Base-by-base conservation (phyloP, 208 protist genomes). In the Leishmania amazonensis region DNA sequence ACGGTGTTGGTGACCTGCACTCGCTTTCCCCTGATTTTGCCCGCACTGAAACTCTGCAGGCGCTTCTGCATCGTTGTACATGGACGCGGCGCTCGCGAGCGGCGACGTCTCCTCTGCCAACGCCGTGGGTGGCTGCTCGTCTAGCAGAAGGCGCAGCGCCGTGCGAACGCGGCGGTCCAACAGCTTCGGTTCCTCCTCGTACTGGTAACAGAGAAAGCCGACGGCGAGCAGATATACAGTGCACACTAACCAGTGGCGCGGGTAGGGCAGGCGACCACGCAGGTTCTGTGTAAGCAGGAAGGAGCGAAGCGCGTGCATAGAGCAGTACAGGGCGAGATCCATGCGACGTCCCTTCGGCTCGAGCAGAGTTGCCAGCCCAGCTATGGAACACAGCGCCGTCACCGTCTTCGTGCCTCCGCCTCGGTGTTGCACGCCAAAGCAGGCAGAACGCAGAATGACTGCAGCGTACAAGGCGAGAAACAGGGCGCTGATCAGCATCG, bases 271-370 rank as follows among this genome's bases (percentile, higher is more conserved):
- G 57, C 88, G 78, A 15, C 95, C 95, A 21, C 93, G 86, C 67
- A 89, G 91, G 81, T 95, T 88, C 76, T 96, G 93, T 64, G 91
- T 94, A 57, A 94, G 79, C 64, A 94, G 70, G 80, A 96, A 95
- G 42, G 93, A 96, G 78, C 95, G 89, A 74, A 96, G 81, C 3
- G 92, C 91, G 75, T 94, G 89, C 82, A 91, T 90, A 70, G 90
- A 79, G 81, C 95, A 97, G 84, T 97, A 97, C 54, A 95, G 62
- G 31, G 95, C 93, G 62, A 97, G 89, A 79, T 97, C 95, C 85
- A 94, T 91, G 67, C 95, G 87, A 13, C 93, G 90, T 9, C 90
- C 85, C 79, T 96, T 96, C 15, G 93, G 93, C 83, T 97, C 93
- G 72, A 97, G 83, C 78, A 97, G 83, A 54, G 92, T 91, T 28